Evolutionary conservation across 2,329 filamentous ascomycete genomes (phyloP).

Genomic region (Leptographium procerum): DNA sequence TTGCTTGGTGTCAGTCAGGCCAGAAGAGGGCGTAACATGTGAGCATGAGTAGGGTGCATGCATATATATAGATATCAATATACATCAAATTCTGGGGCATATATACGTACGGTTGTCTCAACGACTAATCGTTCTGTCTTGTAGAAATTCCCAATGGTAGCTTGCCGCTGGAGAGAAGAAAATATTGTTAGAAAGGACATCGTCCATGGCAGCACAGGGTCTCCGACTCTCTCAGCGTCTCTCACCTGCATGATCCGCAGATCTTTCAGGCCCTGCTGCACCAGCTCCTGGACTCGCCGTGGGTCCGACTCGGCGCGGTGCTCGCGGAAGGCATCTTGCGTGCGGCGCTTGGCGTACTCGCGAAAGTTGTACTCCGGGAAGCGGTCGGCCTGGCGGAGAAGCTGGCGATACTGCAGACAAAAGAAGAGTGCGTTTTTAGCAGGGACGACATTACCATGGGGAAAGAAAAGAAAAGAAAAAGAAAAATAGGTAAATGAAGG

Average conservation of each 20-base stretch:
- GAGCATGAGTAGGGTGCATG: too few relatives aligned
- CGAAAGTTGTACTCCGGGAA: conserved; percentile 96
- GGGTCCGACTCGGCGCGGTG: conserved; percentile 62
- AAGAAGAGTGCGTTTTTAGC: not conserved
- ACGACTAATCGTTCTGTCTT: conserved; percentile 86
- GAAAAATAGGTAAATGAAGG: too few relatives aligned
- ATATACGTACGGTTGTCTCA: conserved; percentile 36
- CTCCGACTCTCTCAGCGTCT: not conserved
- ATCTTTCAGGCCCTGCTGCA: conserved; percentile 80
- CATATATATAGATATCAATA: too few relatives aligned
- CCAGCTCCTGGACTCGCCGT: conserved; percentile 70
- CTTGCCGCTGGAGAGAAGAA: conserved; percentile 61
- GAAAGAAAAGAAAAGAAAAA: not conserved
- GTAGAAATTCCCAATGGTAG: conserved; percentile 88
- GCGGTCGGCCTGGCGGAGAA: conserved; percentile 74
- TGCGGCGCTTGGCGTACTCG: conserved; percentile 87
- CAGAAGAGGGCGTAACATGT: not conserved
- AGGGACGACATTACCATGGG: too few relatives aligned
- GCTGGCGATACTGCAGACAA: conserved; percentile 65
- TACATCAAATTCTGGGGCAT: too few relatives aligned
- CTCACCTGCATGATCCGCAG: conserved; percentile 80
- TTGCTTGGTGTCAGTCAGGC: not conserved
- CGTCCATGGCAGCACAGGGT: too few relatives aligned
- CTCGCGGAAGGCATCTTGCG: conserved; percentile 81
- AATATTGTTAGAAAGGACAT: not conserved